phyloP scores from a whole-genome alignment of 2,329 filamentous ascomycete genomes.

The Colletotrichum spaethianum region DNA sequence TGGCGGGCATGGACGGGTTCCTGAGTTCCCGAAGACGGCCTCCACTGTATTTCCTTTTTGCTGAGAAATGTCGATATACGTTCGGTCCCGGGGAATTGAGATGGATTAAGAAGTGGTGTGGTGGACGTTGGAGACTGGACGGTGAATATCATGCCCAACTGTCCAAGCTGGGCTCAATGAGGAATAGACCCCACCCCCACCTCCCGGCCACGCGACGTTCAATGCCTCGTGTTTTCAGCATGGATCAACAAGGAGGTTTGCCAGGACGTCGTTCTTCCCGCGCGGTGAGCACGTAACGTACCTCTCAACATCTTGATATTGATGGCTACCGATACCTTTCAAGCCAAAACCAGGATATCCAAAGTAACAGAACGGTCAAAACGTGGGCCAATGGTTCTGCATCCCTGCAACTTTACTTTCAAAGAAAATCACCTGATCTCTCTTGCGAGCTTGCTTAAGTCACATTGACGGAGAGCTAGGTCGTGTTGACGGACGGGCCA shows the following conservation, averaged over 20 bases:
- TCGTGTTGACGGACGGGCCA: background rate
- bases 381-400: background rate
- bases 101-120: constrained; percentile 1
- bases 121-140: background rate
- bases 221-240: background rate
- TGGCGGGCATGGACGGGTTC: background rate
- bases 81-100: background rate
- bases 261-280: no score
- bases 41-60: background rate
- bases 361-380: background rate
- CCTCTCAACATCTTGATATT: background rate
- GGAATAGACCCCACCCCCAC: background rate
- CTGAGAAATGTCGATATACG: background rate
- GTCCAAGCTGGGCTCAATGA: background rate
- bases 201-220: background rate
- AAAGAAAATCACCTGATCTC: background rate
- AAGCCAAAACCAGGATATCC: background rate
- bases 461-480: background rate
- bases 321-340: background rate
- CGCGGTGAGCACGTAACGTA: background rate
- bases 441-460: no score
- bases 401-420: background rate
- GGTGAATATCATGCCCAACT: background rate
- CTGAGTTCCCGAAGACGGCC: background rate
- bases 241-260: no score